Conservation (phyloP, 2,329 filamentous ascomycete genomes). For the Domatiomyces catenatus region DNA sequence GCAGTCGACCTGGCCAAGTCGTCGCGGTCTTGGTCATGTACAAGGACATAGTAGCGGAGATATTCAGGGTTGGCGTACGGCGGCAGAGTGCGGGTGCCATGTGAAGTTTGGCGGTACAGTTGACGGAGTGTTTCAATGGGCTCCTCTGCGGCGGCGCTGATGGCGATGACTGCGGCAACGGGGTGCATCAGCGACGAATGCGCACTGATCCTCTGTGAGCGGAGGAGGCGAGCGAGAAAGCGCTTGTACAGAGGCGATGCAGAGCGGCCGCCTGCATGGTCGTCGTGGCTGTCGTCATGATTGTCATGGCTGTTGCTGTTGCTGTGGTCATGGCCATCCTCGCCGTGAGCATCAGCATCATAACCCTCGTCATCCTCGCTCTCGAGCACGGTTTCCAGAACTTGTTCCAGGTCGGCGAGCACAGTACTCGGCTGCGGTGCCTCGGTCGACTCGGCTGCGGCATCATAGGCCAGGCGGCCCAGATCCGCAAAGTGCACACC, state of each 20-base stretch:
- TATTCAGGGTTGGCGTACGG: slow-evolving; percentile 85
- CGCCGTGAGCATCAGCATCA: slow-evolving; percentile 6
- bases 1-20: slow-evolving; percentile 81
- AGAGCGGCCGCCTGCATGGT: slow-evolving; percentile 5
- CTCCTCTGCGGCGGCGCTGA: slow-evolving; percentile 69
- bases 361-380: slow-evolving; percentile 8
- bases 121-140: slow-evolving; percentile 77
- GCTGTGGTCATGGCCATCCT: not conserved
- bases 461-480: slow-evolving; percentile 25
- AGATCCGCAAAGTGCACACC: slow-evolving; percentile 70
- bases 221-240: slow-evolving; percentile 70
- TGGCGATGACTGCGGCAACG: slow-evolving; percentile 84
- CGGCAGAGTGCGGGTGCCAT: slow-evolving; percentile 58
- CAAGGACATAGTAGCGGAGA: slow-evolving; percentile 84
- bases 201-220: slow-evolving; percentile 58
- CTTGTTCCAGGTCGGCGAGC: slow-evolving; percentile 14
- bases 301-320: slow-evolving; percentile 1
- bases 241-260: slow-evolving; percentile 69
- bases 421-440: slow-evolving; percentile 1
- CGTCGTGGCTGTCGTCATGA: slow-evolving; percentile 7
- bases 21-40: slow-evolving; percentile 91
- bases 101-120: slow-evolving; percentile 71
- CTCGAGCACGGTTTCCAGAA: slow-evolving; percentile 15
- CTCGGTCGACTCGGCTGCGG: slow-evolving; percentile 1
- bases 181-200: slow-evolving; percentile 93